Base-by-base conservation (phyloP, 2,329 filamentous ascomycete genomes). In the Aspergillus persii region DNA sequence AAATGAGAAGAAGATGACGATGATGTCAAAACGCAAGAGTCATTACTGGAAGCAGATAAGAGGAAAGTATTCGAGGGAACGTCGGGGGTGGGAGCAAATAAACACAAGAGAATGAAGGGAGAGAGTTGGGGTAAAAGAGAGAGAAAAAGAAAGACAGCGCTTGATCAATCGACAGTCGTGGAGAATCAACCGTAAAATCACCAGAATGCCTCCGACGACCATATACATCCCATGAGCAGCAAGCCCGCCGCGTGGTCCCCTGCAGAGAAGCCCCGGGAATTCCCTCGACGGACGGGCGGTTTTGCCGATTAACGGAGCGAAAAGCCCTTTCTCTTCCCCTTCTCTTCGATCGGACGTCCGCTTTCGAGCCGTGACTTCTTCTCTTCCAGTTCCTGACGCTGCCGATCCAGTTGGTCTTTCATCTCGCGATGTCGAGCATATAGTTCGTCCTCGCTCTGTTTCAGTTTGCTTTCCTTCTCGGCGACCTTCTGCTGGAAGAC, bases 401-500 rank as follows among this genome's bases (percentile, higher is more conserved):
- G 94, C 76, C 93, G 89, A 74, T 99, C 95, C 71, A 99, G 87
- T 79, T 98, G 94, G 76, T 99, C 95, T 86, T 98, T 99, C 95
- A 99, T 99, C 84, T 99, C 95, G 76, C 94, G 89, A 83, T 99
- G 95, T 71, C 95, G 90, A 67, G 95, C 93, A 75, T 98, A 98
- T 60, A 99, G 83, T 84, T 99, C 95, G 79, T 99, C 95, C 80
- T 99, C 95, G 84, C 92, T 96, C 83, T 98, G 95, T 83, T 96
- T 96, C 77, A 99, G 84, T 83, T 99, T 99, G 86, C 92, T 96
- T 82, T 99, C 95, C 85, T 99, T 99, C 80, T 99, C 95, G 67
- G 92, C 88, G 33, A 99, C 95, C 89, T 99, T 99, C 79, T 99
- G 95, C 79, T 98, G 95, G 92, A 99, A 99, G 69, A 99, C 95